Conservation (phyloP, 176 grass and related monocot genomes). For the Bonia amplexicaulis region DNA sequence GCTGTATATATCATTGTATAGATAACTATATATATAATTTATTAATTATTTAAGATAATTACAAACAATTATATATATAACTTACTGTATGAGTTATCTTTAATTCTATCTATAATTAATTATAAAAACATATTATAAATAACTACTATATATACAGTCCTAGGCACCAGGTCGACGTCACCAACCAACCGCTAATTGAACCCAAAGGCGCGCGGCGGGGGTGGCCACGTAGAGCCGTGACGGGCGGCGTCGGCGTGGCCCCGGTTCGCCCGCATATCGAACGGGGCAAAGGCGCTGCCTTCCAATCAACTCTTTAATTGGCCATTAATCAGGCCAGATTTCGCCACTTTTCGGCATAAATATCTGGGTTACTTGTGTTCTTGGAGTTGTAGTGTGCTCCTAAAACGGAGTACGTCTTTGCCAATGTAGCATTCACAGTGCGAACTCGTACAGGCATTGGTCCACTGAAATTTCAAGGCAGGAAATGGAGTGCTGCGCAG, state of each 20-base stretch:
- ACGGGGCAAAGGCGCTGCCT: neutral
- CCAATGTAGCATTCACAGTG: neutral
- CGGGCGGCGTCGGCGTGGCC: conserved; percentile 17
- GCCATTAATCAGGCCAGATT: neutral
- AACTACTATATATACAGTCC: no score
- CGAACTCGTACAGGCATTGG: neutral
- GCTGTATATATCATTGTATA: no score
- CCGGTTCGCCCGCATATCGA: conserved; percentile 32
- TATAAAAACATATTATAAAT: no score
- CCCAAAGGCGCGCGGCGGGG: neutral
- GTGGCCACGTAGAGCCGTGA: conserved; percentile 23
- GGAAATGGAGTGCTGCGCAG: neutral
- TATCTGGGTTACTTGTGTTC: neutral
- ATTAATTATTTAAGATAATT: no score
- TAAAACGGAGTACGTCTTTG: neutral
- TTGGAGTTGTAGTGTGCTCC: no score
- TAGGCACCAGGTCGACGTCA: conserved; percentile 7
- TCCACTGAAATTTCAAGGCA: neutral
- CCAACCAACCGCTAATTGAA: neutral
- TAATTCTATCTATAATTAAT: no score
- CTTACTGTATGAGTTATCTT: no score
- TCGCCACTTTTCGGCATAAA: conserved; percentile 26
- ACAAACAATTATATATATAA: no score
- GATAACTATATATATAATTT: no score
- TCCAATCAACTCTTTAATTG: conserved; percentile 41